Evolutionary conservation across 768 basidiomycete species (phyloP).

Genomic region (Agrocybe pediades): DNA sequence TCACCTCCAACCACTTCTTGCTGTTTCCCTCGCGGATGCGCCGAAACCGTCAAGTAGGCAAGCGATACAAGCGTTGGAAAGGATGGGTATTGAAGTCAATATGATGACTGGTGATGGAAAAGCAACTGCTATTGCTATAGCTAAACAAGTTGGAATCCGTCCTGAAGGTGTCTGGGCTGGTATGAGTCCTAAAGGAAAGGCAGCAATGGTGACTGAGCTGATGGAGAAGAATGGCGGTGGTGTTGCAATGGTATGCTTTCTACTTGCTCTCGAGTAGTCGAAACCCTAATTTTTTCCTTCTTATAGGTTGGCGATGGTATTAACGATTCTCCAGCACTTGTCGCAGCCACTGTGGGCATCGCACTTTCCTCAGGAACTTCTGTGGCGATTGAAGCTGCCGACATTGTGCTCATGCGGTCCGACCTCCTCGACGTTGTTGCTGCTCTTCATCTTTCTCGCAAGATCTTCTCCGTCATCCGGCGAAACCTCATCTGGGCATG

Average conservation of each 20-base stretch:
- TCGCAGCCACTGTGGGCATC: constrained; percentile 94
- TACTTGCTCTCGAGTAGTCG: neutral
- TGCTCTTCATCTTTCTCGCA: constrained; percentile 85
- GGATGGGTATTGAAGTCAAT: constrained; percentile 90
- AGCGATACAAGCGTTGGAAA: constrained; percentile 77
- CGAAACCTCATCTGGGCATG: constrained; percentile 97
- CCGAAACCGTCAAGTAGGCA: constrained; percentile 85
- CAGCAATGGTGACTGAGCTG: constrained; percentile 77
- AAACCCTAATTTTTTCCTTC: neutral
- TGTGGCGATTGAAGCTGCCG: constrained; percentile 97
- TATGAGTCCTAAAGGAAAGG: constrained; percentile 97
- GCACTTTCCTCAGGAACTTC: constrained; percentile 96
- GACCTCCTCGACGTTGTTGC: constrained; percentile 98
- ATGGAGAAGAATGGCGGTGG: constrained; percentile 71
- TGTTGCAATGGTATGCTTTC: constrained; percentile 81
- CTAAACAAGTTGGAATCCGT: constrained; percentile 85
- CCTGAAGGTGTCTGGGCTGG: constrained; percentile 85
- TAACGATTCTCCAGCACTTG: constrained; percentile 97
- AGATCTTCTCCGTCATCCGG: constrained; percentile 88
- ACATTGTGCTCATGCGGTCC: constrained; percentile 96
- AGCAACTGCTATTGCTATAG: constrained; percentile 85
- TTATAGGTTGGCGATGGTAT: constrained; percentile 95
- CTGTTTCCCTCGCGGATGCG: constrained; percentile 83
- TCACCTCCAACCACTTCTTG: constrained; percentile 64
- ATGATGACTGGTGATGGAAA: constrained; percentile 95